Evolutionary conservation across 2,329 filamentous ascomycete genomes (phyloP).

Genomic region (Scopulariopsis brevicaulis): DNA sequence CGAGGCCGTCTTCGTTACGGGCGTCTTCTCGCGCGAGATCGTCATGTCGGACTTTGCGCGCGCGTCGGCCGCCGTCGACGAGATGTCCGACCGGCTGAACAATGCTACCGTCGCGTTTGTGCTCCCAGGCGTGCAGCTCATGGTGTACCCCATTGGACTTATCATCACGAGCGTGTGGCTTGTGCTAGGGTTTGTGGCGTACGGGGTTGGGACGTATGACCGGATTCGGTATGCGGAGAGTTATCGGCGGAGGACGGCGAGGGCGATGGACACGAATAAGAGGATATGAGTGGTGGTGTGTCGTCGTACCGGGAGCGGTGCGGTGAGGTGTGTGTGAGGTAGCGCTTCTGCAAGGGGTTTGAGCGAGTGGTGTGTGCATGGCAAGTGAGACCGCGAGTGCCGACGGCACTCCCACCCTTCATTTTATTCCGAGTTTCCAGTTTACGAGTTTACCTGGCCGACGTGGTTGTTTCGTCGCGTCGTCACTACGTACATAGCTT

Average conservation of each 20-base stretch:
- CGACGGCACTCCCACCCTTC: background rate
- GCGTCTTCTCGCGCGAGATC: constrained; percentile 52
- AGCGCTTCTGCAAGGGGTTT: background rate
- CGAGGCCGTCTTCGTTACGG: constrained; percentile 60
- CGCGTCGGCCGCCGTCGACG: constrained; percentile 37
- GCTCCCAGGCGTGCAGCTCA: constrained; percentile 54
- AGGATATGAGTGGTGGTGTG: background rate
- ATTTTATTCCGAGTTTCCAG: background rate
- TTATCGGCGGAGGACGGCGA: constrained; percentile 31
- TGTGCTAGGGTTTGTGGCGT: constrained; percentile 39
- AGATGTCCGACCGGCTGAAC: constrained; percentile 28
- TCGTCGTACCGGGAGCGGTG: background rate
- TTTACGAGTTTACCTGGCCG: background rate
- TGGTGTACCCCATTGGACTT: constrained; percentile 61
- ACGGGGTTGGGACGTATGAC: constrained; percentile 55
- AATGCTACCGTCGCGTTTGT: constrained; percentile 52
- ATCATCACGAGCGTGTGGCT: constrained; percentile 55
- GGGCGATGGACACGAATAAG: background rate
- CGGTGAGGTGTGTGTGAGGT: background rate
- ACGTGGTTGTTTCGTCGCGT: background rate
- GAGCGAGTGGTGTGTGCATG: background rate
- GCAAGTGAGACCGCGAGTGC: background rate
- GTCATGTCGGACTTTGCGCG: constrained; percentile 36
- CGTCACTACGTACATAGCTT: constrained; percentile 3
- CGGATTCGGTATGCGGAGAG: constrained; percentile 55